These are phyloP conservation scores for Phytopythium oedochilum DNA, from an alignment of 352 stramenopile genomes.

Conservation along the genomic window DNA sequence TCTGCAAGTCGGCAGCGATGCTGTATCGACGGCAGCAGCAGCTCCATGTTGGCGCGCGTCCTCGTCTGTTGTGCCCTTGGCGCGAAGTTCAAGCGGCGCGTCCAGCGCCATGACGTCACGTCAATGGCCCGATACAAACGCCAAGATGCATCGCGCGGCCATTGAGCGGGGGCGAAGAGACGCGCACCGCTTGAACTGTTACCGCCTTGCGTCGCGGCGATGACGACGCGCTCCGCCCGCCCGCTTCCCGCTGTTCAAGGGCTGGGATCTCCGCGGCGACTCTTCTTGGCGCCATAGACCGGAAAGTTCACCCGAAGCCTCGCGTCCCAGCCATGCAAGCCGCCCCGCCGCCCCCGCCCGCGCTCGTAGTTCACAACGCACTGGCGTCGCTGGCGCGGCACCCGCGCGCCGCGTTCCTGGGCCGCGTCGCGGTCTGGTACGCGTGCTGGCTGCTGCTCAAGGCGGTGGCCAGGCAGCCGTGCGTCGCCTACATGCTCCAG, in stretches of 20 bases:
- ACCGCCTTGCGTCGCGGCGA: not conserved
- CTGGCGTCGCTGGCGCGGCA: not conserved
- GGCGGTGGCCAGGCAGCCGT: conserved; percentile 5
- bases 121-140: not conserved
- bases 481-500: conserved; percentile 7
- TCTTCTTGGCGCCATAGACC: no score
- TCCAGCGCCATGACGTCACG: not conserved
- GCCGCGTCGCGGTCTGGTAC: conserved; percentile 3
- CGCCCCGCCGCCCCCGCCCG: not conserved
- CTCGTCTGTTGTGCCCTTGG: no score
- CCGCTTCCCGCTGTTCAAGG: not conserved
- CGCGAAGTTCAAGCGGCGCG: conserved; percentile 3
- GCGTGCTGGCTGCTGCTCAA: conserved; percentile 3
- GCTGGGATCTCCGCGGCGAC: no score
- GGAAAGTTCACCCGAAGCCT: not conserved
- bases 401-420: conserved; percentile 4
- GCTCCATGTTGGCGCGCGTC: no score
- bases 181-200: not conserved
- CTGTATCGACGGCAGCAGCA: no score
- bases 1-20: no score
- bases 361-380: not conserved
- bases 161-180: not conserved
- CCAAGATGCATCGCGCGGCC: not conserved
- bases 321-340: not conserved
- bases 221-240: not conserved